phyloP scores from a whole-genome alignment of 768 basidiomycete genomes.

The Suillus subalutaceus region DNA sequence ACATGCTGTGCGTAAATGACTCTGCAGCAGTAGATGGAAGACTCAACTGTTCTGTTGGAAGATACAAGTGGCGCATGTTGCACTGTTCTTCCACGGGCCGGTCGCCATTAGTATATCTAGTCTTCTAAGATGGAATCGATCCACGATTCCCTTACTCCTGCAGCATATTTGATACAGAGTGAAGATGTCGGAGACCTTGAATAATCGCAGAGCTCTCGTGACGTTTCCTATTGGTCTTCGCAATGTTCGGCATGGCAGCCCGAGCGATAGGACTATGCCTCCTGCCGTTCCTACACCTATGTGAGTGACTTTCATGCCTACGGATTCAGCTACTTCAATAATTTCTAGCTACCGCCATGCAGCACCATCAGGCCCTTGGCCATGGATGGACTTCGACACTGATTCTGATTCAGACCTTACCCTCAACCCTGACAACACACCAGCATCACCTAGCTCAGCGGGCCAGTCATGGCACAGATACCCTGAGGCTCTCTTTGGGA shows the following conservation, averaged over 20 bases:
- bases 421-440: not conserved
- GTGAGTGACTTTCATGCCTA: not conserved
- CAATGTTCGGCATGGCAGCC: not conserved
- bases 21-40: not conserved
- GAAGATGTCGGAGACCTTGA: not conserved
- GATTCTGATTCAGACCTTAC: slow-evolving; percentile 20
- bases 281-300: slow-evolving; percentile 3
- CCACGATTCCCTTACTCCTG: not conserved
- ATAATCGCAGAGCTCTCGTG: not conserved
- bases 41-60: not conserved
- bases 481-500: slow-evolving; percentile 49
- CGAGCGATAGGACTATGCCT: not conserved
- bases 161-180: no score
- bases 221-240: not conserved
- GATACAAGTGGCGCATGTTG: not conserved
- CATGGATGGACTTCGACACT: slow-evolving; percentile 44
- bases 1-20: not conserved
- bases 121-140: not conserved
- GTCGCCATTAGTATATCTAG: not conserved
- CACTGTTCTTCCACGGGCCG: no score
- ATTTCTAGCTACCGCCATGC: slow-evolving; percentile 36
- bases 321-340: not conserved
- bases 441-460: not conserved
- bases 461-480: slow-evolving; percentile 35
- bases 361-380: slow-evolving; percentile 45